A percentile compares a stretch with the other conserved stretches of the same genome.
Conservation (phyloP, 2,329 filamentous ascomycete species). For the Tolypocladium paradoxum region DNA sequence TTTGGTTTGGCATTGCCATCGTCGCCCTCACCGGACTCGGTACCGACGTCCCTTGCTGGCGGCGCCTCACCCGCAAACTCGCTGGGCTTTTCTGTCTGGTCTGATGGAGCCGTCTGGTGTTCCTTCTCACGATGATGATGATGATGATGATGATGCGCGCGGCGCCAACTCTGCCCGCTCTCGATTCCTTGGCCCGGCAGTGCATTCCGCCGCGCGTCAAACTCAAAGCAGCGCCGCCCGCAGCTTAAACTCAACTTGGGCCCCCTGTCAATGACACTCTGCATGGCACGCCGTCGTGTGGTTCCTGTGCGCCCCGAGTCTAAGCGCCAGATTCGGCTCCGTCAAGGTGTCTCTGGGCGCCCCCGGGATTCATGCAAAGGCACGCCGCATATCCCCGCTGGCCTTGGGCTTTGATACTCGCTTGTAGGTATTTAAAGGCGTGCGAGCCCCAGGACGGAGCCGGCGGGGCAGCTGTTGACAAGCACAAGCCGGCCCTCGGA, state of each 20-base stretch:
- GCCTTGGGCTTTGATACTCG: too few relatives aligned
- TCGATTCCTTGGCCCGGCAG: neutral
- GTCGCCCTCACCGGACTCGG: neutral
- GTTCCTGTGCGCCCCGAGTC: too few relatives aligned
- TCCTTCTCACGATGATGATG: too few relatives aligned
- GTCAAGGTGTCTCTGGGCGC: neutral
- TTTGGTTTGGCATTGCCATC: neutral
- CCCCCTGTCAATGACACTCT: too few relatives aligned
- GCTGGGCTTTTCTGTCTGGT: neutral
- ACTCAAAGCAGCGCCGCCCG: neutral
- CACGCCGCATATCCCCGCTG: neutral
- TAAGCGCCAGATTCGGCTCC: neutral
- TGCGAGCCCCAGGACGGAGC: neutral
- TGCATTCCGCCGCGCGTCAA: too few relatives aligned
- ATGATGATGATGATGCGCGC: too few relatives aligned
- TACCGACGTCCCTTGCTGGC: neutral
- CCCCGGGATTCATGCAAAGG: neutral
- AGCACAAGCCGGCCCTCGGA: neutral
- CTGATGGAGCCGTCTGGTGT: too few relatives aligned
- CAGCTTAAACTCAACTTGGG: neutral
- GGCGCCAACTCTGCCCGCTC: neutral
- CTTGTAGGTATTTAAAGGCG: neutral
- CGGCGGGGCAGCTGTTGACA: neutral
- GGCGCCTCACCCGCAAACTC: neutral
- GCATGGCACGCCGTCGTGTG: too few relatives aligned